Conservation (phyloP, 192 early-diverging fungal species). For the Lunasporangiospora selenospora region DNA sequence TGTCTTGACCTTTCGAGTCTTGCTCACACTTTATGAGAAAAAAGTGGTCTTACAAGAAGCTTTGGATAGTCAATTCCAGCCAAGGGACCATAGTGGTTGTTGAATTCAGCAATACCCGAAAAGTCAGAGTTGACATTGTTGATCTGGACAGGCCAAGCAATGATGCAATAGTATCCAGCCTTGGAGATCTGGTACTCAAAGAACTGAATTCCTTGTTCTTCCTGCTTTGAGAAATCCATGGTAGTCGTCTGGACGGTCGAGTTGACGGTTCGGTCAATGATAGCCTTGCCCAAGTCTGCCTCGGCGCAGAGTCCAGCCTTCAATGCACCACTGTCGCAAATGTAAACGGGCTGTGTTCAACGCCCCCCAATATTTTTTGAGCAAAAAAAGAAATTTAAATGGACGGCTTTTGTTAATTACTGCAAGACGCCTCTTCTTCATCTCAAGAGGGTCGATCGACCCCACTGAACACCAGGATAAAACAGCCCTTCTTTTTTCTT, state of each 20-base stretch:
- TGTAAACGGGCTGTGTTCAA: slow-evolving; percentile 46
- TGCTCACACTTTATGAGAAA: too few relatives aligned
- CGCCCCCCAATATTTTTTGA: too few relatives aligned
- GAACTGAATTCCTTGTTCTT: slow-evolving; percentile 48
- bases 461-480: too few relatives aligned
- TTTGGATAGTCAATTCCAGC: slow-evolving; percentile 92
- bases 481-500: too few relatives aligned
- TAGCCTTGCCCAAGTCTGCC: slow-evolving; percentile 56
- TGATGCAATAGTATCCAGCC: slow-evolving; percentile 90
- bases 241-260: slow-evolving; percentile 30
- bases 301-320: slow-evolving; percentile 59
- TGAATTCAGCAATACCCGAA: slow-evolving; percentile 67
- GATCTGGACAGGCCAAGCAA: slow-evolving; percentile 44
- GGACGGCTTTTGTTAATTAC: too few relatives aligned
- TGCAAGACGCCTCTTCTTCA: too few relatives aligned
- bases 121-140: slow-evolving; percentile 34
- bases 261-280: slow-evolving; percentile 57
- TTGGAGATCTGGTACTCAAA: slow-evolving; percentile 69
- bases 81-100: slow-evolving; percentile 83
- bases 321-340: slow-evolving; percentile 65
- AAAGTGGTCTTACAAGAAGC: slow-evolving; percentile 67
- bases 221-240: slow-evolving; percentile 35
- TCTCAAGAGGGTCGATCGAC: too few relatives aligned
- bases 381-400: not conserved
- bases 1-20: not conserved